Evolutionary conservation across 192 early-diverging fungal genomes (phyloP).

Genomic region (Coemansia sp.): DNA sequence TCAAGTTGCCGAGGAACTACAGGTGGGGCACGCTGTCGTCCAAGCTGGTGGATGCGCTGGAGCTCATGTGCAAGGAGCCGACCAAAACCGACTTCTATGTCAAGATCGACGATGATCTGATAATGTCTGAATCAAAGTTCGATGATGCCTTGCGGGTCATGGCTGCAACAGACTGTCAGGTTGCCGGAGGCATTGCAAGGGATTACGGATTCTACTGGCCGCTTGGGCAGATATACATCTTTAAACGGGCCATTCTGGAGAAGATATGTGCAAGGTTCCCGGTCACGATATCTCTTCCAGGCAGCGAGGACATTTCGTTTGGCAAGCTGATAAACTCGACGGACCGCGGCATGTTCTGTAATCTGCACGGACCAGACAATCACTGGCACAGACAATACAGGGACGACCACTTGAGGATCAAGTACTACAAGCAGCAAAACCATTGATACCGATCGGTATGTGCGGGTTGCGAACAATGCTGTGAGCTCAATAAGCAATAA

Average conservation of each 20-base stretch:
- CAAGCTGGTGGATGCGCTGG: slow-evolving; percentile 7
- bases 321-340: slow-evolving; percentile 1
- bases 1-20: not conserved
- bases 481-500: no score
- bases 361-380: not conserved
- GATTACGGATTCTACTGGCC: not conserved
- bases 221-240: not conserved
- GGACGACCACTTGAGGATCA: not conserved
- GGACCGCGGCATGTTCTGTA: not conserved
- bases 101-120: not conserved
- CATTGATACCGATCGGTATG: not conserved
- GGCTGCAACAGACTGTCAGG: not conserved
- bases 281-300: not conserved
- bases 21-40: not conserved
- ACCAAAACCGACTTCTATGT: not conserved
- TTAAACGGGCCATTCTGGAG: not conserved
- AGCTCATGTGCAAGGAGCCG: not conserved
- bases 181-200: not conserved
- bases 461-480: no score
- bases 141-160: not conserved
- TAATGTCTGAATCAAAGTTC: not conserved
- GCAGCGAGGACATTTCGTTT: slow-evolving; percentile 8
- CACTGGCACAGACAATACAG: slow-evolving; percentile 4
- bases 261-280: slow-evolving; percentile 1
- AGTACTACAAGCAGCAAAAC: slow-evolving; percentile 7